phyloP scores from a whole-genome alignment of 352 stramenopile genomes.

The Phytophthora europaea region DNA sequence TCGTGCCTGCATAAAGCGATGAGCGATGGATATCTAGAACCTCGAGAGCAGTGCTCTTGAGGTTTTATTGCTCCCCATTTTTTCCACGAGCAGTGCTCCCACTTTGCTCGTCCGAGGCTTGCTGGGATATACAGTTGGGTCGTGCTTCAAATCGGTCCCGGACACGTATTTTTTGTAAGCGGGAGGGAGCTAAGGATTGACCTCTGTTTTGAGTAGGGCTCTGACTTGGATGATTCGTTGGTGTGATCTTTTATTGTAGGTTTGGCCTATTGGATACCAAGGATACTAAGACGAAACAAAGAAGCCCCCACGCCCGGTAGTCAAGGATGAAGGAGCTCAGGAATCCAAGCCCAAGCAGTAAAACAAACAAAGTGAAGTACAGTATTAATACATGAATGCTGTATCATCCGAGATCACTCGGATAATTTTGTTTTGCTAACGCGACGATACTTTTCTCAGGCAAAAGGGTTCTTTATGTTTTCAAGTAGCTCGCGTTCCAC shows the following conservation, averaged over 20 bases:
- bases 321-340: too few relatives aligned
- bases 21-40: neutral
- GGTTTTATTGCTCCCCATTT: neutral
- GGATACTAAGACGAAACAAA: too few relatives aligned
- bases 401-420: too few relatives aligned
- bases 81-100: neutral
- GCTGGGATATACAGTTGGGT: conserved; percentile 8
- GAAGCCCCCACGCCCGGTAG: too few relatives aligned
- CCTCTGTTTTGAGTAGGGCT: conserved; percentile 8
- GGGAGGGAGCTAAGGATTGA: neutral
- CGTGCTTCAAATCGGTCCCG: conserved; percentile 12
- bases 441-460: too few relatives aligned
- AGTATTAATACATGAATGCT: too few relatives aligned
- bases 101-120: neutral
- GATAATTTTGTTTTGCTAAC: too few relatives aligned
- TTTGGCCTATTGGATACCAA: too few relatives aligned
- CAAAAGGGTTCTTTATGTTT: conserved; percentile 10
- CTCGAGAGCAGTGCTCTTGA: neutral
- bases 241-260: too few relatives aligned
- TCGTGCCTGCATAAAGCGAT: neutral
- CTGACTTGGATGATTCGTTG: too few relatives aligned
- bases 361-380: too few relatives aligned
- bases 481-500: conserved; percentile 12
- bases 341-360: too few relatives aligned
- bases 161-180: conserved; percentile 17